Base-by-base conservation (phyloP, 352 stramenopile species). In the Phytopythium delawarense region DNA sequence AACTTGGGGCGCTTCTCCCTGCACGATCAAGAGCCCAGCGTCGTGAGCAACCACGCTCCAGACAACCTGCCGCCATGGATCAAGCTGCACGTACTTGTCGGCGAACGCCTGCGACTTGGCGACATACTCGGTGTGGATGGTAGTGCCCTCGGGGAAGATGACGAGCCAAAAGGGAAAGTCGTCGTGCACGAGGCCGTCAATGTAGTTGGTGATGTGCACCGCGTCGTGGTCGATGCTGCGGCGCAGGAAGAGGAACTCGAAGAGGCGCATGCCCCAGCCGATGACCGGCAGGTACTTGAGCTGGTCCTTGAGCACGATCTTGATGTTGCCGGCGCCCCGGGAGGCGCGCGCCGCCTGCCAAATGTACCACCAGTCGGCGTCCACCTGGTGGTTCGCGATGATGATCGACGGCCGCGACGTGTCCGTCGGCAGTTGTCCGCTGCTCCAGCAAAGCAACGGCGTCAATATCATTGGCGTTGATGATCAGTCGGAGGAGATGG, bases 281-380 rank as follows among this genome's bases (percentile, higher is more conserved):
- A 96, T 80, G 60, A 97, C 76, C 30, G 89, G 89, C 35, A 97
- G 68, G 54, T 91, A 87, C 71, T 94, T 95, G 63, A 96, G 83
- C 68, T 96, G 84, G 51, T 94, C 81, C 74, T 97, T 97, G 28
- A 97, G 81, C 59, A 96, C 91, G 61, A 97, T 96, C 75, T 97
- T 97, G 59, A 96, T 75, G 73, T 95, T 91, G 12, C 88, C 88
- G 8, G 87, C 81, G 28, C 79, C 81, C 0, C 78, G 57, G 30
- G 79, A 60, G 20, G 75, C 61, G 8, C 85, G 83, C 63, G 88
- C 80, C 32, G 90, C 80, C 65, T 94, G 84, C 84, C 92, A 97
- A 50, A 97, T 81, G 68, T 94, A 97, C 92, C 91, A 98, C 77
- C 91, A 98, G 75, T 98, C 94, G 13, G 81, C 88, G 70, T 98